These are phyloP conservation scores for Phyllosticta citribraziliensis DNA, from an alignment of 2,329 filamentous ascomycete genomes.

Conservation along the genomic window DNA sequence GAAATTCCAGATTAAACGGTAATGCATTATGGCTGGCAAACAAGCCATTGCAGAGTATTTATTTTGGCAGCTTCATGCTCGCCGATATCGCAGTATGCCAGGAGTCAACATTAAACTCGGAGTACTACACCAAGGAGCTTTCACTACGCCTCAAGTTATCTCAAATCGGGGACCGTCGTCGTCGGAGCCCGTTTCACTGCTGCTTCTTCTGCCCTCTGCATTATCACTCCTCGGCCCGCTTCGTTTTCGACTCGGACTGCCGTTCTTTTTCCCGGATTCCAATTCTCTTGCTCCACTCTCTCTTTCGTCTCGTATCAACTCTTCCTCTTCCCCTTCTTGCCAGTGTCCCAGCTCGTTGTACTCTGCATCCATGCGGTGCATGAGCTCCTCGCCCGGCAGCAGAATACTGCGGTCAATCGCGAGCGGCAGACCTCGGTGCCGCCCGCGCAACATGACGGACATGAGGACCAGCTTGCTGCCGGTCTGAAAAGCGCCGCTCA, in stretches of 20 bases:
- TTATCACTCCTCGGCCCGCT: not conserved
- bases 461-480: conserved; percentile 50
- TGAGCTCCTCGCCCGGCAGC: conserved; percentile 23
- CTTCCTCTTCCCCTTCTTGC: conserved; percentile 12
- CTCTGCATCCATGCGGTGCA: conserved; percentile 24
- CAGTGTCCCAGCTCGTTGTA: conserved; percentile 12
- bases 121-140: not conserved
- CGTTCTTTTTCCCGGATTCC: not conserved
- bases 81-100: not conserved
- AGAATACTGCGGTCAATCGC: conserved; percentile 24
- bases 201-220: not conserved
- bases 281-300: not conserved
- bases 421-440: conserved; percentile 21
- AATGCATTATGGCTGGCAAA: not conserved
- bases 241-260: not conserved
- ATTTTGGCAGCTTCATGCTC: not conserved
- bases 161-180: conserved; percentile 1
- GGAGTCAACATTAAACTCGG: not conserved
- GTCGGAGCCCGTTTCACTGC: not conserved
- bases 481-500: conserved; percentile 45
- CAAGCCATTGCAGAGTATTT: not conserved
- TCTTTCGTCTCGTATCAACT: conserved; percentile 9
- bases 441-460: conserved; percentile 42
- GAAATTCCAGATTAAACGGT: not conserved
- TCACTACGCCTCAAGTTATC: not conserved